These are phyloP conservation scores for Bryoglossum gracile DNA, from an alignment of 495 filamentous ascomycete species.

Conservation along the genomic window DNA sequence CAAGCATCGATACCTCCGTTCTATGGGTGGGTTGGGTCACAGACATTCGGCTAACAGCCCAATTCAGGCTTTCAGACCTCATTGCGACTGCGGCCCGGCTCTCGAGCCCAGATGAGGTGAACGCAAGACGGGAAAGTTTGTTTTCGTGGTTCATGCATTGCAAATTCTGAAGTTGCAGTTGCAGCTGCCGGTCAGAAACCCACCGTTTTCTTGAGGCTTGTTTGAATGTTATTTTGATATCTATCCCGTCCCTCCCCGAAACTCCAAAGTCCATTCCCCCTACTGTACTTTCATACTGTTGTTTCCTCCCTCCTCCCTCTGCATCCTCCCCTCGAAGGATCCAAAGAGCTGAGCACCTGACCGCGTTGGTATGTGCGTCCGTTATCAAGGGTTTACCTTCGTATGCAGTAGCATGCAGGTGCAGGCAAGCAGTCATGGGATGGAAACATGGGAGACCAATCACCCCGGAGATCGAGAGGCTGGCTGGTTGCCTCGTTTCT, in stretches of 20 bases:
- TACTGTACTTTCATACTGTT: too few species aligned
- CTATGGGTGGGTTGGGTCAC: too few species aligned
- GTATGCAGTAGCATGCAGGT: slow-evolving; percentile 1
- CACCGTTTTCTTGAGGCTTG: too few species aligned
- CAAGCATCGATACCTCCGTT: too few species aligned
- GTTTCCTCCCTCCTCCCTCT: too few species aligned
- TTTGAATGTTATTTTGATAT: too few species aligned
- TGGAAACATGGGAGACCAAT: slow-evolving; percentile 2
- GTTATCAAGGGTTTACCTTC: not conserved
- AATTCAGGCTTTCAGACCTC: not conserved
- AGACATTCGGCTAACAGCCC: too few species aligned
- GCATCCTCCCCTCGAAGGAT: not conserved
- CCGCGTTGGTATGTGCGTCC: slow-evolving; percentile 6
- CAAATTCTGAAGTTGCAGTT: not conserved
- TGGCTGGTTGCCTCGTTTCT: not conserved
- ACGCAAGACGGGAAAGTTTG: not conserved
- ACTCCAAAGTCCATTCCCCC: too few species aligned
- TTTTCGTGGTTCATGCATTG: not conserved
- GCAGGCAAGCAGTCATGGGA: slow-evolving; percentile 1
- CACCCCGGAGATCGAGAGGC: not conserved
- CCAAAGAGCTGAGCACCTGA: slow-evolving; percentile 3
- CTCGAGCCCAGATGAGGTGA: not conserved
- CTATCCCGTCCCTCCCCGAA: too few species aligned
- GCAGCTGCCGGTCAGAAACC: too few species aligned
- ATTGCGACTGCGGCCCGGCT: not conserved